Evolutionary conservation across 177 flowering plant species (phyloP).

Genomic region (Vitis hybrid): DNA sequence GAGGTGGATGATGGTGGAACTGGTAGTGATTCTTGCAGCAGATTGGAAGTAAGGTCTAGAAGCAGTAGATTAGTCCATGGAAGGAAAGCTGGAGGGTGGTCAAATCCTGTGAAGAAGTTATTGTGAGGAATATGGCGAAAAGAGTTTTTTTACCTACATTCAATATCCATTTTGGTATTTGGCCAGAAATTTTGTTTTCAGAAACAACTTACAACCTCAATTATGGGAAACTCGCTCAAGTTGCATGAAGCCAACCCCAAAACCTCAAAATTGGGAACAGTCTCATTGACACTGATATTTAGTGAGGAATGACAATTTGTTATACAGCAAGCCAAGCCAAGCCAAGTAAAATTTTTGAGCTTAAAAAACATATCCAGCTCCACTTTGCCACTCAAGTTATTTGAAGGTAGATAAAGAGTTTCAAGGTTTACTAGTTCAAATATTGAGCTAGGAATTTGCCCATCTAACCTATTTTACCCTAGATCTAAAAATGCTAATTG

Average conservation of each 20-base stretch:
- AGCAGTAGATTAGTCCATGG: too few relatives aligned
- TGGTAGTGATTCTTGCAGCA: too few relatives aligned
- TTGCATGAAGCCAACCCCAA: constrained; percentile 2
- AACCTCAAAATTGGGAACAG: not conserved
- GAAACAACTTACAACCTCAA: not conserved
- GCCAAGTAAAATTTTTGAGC: not conserved
- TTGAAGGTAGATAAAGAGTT: not conserved
- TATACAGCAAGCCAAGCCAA: not conserved
- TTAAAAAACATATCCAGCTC: constrained; percentile 2
- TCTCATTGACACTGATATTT: not conserved
- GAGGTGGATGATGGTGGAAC: too few relatives aligned
- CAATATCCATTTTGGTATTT: not conserved
- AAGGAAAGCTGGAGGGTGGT: too few relatives aligned
- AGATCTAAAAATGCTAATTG: not conserved
- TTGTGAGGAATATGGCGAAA: too few relatives aligned
- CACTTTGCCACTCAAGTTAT: constrained; percentile 1
- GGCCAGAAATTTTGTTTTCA: not conserved
- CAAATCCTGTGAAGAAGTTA: too few relatives aligned
- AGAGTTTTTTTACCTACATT: too few relatives aligned
- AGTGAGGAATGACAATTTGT: constrained; percentile 1
- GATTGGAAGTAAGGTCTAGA: too few relatives aligned
- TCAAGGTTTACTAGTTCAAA: not conserved
- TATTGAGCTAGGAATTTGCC: not conserved
- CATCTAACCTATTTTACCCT: not conserved
- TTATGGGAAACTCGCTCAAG: not conserved